A percentile compares a stretch with the other conserved stretches of the same genome.
Evolutionary conservation across 1,284 basidiomycete species (phyloP).

Genomic region (Cerrena zonata): DNA sequence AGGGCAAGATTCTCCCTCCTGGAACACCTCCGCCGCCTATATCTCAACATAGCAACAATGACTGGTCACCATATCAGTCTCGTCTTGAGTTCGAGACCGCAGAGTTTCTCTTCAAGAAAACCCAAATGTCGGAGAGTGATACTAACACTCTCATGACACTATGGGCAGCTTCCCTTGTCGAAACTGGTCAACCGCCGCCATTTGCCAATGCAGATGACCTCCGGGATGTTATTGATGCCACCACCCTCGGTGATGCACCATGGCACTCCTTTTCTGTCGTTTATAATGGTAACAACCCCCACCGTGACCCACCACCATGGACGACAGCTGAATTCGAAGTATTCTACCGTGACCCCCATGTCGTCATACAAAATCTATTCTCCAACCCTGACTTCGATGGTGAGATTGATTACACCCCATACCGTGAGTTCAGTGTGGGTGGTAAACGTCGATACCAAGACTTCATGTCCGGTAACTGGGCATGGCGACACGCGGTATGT

Average conservation of each 20-base stretch:
- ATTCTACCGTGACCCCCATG: too few relatives aligned
- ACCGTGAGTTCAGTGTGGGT: constrained; percentile 6
- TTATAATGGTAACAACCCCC: constrained; percentile 12
- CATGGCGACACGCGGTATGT: constrained; percentile 18
- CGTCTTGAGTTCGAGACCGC: too few relatives aligned
- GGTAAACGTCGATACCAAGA: constrained; percentile 6
- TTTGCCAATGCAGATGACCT: constrained; percentile 16
- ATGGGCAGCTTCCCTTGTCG: constrained; percentile 16
- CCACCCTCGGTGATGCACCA: constrained; percentile 15
- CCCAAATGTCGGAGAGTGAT: constrained; percentile 12
- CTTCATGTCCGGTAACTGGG: constrained; percentile 16
- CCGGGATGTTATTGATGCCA: constrained; percentile 17
- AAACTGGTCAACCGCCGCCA: constrained; percentile 13
- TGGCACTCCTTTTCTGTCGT: constrained; percentile 19
- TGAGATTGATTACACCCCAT: constrained; percentile 19
- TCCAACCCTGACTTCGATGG: constrained; percentile 20
- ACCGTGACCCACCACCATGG: constrained; percentile 14
- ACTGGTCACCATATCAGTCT: constrained; percentile 10
- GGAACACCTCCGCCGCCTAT: neutral
- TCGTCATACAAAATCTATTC: constrained; percentile 18
- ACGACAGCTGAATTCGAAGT: constrained; percentile 16
- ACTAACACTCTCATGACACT: constrained; percentile 25
- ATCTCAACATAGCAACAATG: neutral
- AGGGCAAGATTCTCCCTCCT: neutral
- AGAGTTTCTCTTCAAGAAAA: constrained; percentile 8